Conservation (phyloP, 169 alveolate species). For the Eimeria falciformis region DNA sequence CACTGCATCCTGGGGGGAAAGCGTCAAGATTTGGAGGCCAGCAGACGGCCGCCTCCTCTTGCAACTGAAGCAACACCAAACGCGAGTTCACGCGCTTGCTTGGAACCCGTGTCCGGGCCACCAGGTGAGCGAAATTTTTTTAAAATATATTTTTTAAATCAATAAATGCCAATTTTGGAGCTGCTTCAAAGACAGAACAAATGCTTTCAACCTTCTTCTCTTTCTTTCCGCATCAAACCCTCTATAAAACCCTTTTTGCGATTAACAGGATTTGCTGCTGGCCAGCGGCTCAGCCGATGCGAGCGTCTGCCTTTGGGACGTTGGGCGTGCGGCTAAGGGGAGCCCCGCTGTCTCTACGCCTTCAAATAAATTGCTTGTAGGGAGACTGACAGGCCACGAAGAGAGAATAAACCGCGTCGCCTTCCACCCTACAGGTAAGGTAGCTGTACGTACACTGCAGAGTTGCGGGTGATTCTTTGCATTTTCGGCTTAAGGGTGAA, state of each 20-base stretch:
- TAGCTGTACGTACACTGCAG: neutral
- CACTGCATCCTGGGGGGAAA: slow-evolving; percentile 56
- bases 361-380: neutral
- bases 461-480: too few species aligned
- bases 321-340: neutral
- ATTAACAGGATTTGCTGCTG: neutral
- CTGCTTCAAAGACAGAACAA: too few species aligned
- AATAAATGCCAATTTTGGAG: too few species aligned
- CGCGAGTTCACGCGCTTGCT: slow-evolving; percentile 51
- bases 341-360: neutral
- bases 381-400: slow-evolving; percentile 79
- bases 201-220: too few species aligned
- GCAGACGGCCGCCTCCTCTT: slow-evolving; percentile 41
- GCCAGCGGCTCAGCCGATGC: slow-evolving; percentile 66
- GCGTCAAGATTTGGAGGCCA: slow-evolving; percentile 23
- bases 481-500: too few species aligned
- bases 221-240: too few species aligned
- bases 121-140: neutral
- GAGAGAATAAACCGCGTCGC: slow-evolving; percentile 79
- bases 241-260: neutral
- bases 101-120: neutral
- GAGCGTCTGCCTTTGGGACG: slow-evolving; percentile 42
- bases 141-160: too few species aligned
- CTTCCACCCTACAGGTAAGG: slow-evolving; percentile 71
- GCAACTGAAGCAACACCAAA: slow-evolving; percentile 9